These are phyloP conservation scores for Amorphotheca resinae DNA, from an alignment of 495 filamentous ascomycete species.

Conservation along the genomic window DNA sequence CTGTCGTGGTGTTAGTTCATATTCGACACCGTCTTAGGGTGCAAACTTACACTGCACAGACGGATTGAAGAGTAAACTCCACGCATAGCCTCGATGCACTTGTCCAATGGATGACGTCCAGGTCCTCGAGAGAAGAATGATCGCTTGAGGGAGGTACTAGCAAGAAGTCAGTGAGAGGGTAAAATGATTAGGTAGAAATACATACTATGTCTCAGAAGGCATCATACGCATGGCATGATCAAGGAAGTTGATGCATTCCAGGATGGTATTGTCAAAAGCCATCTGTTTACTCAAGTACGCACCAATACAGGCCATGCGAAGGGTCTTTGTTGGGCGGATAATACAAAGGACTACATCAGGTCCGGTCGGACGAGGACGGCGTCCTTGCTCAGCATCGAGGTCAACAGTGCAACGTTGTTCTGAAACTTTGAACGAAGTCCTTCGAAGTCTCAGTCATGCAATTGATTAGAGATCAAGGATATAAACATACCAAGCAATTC, in stretches of 20 bases:
- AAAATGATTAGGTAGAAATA: neutral
- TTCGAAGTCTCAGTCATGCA: constrained; percentile 19
- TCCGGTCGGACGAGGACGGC: constrained; percentile 16
- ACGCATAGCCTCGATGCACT: constrained; percentile 58
- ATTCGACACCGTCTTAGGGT: neutral
- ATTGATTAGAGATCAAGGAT: neutral
- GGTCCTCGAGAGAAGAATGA: constrained; percentile 53
- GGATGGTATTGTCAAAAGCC: constrained; percentile 46
- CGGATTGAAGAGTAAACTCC: constrained; percentile 75
- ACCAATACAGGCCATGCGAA: constrained; percentile 51
- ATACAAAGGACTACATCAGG: constrained; percentile 42
- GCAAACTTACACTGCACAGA: constrained; percentile 40
- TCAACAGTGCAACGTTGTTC: constrained; percentile 40
- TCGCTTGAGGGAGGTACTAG: constrained; percentile 50
- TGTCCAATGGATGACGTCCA: constrained; percentile 9
- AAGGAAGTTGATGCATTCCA: constrained; percentile 73
- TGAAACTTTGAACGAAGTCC: constrained; percentile 28
- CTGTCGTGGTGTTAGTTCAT: constrained; percentile 2
- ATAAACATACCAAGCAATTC: constrained; percentile 58
- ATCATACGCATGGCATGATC: constrained; percentile 76
- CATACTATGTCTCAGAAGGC: constrained; percentile 43
- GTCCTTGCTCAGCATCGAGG: constrained; percentile 47
- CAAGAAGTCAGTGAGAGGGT: neutral
- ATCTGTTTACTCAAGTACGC: constrained; percentile 49
- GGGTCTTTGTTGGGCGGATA: constrained; percentile 42